Evolutionary conservation across 345 rosid genomes (phyloP).

Genomic region (Lagerstroemia speciosa): DNA sequence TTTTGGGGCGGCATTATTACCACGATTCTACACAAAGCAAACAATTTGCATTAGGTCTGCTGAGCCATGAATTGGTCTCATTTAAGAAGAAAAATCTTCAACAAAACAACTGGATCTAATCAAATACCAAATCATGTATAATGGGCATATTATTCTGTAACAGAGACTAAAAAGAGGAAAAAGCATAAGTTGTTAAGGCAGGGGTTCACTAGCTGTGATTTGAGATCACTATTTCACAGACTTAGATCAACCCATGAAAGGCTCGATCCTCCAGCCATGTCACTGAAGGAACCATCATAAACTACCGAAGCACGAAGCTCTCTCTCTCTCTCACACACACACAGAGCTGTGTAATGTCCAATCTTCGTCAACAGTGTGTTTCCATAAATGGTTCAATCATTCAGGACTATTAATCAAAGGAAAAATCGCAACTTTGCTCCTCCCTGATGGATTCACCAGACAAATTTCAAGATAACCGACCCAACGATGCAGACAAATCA

Average conservation of each 20-base stretch:
- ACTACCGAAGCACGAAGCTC: neutral
- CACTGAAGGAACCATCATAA: neutral
- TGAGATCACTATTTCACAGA: neutral
- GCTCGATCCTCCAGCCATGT: neutral
- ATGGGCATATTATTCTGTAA: neutral
- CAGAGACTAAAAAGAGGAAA: neutral
- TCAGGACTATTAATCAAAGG: too few species aligned
- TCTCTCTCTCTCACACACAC: neutral
- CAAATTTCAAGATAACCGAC: neutral
- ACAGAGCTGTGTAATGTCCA: neutral
- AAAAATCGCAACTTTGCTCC: neutral
- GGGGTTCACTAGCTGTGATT: neutral
- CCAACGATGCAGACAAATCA: neutral
- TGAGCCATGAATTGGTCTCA: neutral
- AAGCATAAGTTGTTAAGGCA: neutral
- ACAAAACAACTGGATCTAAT: neutral
- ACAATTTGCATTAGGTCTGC: neutral
- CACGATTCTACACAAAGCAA: neutral
- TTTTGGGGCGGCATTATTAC: constrained; percentile 23
- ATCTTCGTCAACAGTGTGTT: neutral
- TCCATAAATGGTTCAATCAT: neutral
- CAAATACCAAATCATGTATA: neutral
- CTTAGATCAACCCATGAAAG: neutral
- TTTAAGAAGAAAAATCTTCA: neutral
- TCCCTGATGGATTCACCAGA: neutral